A percentile compares a stretch with the other conserved stretches of the same genome.
Conservation (phyloP, 805 yeast genomes). For the Kodamaea laetipori region DNA sequence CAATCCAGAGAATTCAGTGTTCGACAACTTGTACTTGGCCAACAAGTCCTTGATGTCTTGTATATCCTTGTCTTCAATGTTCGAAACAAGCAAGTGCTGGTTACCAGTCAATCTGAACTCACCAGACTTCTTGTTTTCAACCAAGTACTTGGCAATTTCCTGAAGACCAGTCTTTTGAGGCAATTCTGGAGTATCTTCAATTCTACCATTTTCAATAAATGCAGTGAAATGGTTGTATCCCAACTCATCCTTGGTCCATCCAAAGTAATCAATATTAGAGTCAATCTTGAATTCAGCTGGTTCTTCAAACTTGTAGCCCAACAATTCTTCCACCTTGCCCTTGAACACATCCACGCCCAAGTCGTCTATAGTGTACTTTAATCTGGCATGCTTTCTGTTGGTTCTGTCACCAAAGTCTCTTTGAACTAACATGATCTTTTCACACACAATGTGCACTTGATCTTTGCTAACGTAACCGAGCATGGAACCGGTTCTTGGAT, state of each 20-base stretch:
- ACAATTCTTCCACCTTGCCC: slow-evolving; percentile 75
- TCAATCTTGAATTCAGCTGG: slow-evolving; percentile 75
- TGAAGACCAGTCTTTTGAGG: slow-evolving; percentile 88
- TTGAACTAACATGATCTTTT: slow-evolving; percentile 90
- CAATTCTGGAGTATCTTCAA: slow-evolving; percentile 86
- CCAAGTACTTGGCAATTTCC: slow-evolving; percentile 72
- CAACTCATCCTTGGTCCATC: slow-evolving; percentile 87
- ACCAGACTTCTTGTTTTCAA: slow-evolving; percentile 58
- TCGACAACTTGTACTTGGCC: slow-evolving; percentile 77
- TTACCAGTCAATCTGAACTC: slow-evolving; percentile 94
- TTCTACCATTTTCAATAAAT: slow-evolving; percentile 94
- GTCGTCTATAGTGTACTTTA: slow-evolving; percentile 94
- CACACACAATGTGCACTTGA: slow-evolving; percentile 76
- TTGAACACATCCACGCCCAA: slow-evolving; percentile 86
- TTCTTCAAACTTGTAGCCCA: slow-evolving; percentile 74
- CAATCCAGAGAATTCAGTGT: slow-evolving; percentile 77
- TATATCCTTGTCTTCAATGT: slow-evolving; percentile 69
- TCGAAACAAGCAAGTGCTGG: slow-evolving; percentile 83
- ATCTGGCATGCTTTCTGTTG: slow-evolving; percentile 96
- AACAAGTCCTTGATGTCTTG: slow-evolving; percentile 62
- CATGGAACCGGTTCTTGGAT: slow-evolving; percentile 90
- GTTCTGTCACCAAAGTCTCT: slow-evolving; percentile 93
- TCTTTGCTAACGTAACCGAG: slow-evolving; percentile 75
- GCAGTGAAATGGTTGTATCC: slow-evolving; percentile 90
- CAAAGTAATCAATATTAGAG: slow-evolving; percentile 87